These are phyloP conservation scores for Chaetomium sp. DNA, from an alignment of 2,329 filamentous ascomycete species.

Conservation along the genomic window DNA sequence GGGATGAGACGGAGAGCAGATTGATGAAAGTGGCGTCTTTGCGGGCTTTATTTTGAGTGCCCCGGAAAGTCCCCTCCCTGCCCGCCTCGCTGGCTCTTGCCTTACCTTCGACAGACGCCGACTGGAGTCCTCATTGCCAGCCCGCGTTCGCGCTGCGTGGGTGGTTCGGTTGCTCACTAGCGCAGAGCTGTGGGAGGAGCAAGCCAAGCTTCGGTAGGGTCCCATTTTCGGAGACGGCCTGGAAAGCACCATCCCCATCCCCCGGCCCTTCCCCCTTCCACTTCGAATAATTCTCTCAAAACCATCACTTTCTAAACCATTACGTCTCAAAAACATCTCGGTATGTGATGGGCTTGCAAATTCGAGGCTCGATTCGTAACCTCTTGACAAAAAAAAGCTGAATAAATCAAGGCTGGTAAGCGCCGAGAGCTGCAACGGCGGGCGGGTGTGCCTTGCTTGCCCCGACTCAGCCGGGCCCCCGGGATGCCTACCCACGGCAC, in stretches of 20 bases:
- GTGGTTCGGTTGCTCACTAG: constrained; percentile 4
- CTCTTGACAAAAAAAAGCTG: not conserved
- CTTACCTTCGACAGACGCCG: constrained; percentile 12
- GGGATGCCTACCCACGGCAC: constrained; percentile 14
- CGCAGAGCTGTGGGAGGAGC: constrained; percentile 11
- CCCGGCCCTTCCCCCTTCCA: not conserved
- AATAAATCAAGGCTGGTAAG: not conserved
- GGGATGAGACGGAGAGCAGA: not conserved
- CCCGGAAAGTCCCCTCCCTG: constrained; percentile 5
- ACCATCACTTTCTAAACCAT: not conserved
- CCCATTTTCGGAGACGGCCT: constrained; percentile 22
- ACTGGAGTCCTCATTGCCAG: not conserved
- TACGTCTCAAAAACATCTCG: not conserved
- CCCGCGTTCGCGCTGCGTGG: constrained; percentile 2
- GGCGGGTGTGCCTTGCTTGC: not conserved
- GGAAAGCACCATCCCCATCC: constrained; percentile 18
- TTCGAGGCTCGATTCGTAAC: not conserved
- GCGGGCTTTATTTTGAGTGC: constrained; percentile 19
- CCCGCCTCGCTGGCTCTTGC: not conserved
- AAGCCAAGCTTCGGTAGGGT: constrained; percentile 20
- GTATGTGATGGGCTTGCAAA: not conserved
- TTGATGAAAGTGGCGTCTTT: constrained; percentile 1
- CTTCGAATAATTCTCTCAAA: not conserved
- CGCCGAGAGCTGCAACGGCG: constrained; percentile 9
- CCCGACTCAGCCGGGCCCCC: constrained; percentile 11